Conservation (phyloP, 106 monocot genomes). For the Allium sativum region DNA sequence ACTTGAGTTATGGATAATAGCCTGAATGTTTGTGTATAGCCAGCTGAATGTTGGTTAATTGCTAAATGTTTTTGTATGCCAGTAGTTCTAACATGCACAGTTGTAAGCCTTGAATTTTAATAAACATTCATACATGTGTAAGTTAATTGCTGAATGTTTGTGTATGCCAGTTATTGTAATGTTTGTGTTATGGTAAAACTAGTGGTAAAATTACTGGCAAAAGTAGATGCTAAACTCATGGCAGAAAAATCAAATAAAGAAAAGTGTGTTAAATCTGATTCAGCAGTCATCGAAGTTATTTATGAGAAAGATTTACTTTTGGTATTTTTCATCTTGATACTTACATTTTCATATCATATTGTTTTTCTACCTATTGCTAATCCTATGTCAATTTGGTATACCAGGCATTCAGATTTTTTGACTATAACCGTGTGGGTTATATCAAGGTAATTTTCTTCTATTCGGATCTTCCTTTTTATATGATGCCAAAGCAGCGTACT, state of each 20-base stretch:
- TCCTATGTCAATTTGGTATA: neutral
- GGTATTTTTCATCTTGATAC: slow-evolving; percentile 21
- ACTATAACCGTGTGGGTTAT: slow-evolving; percentile 62
- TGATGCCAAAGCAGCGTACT: too few relatives aligned
- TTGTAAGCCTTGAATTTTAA: too few relatives aligned
- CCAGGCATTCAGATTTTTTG: slow-evolving; percentile 89
- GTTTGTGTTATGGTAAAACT: too few relatives aligned
- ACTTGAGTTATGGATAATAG: too few relatives aligned
- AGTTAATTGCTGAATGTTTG: too few relatives aligned
- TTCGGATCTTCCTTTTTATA: neutral
- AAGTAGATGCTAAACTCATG: neutral
- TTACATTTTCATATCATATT: neutral
- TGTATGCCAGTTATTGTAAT: too few relatives aligned
- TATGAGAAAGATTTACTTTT: slow-evolving; percentile 59
- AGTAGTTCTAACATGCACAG: too few relatives aligned
- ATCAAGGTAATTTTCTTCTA: slow-evolving; percentile 41
- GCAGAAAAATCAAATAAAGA: slow-evolving; percentile 9
- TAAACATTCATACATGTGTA: too few relatives aligned
- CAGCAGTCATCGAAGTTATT: slow-evolving; percentile 27
- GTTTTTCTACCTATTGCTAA: neutral
- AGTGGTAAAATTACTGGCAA: too few relatives aligned
- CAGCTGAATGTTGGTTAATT: too few relatives aligned
- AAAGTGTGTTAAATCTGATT: slow-evolving; percentile 20
- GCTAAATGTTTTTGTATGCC: too few relatives aligned
- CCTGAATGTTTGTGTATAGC: too few relatives aligned